Conservation (phyloP, 73 alveolate genomes). For the Tetrahymena borealis region DNA sequence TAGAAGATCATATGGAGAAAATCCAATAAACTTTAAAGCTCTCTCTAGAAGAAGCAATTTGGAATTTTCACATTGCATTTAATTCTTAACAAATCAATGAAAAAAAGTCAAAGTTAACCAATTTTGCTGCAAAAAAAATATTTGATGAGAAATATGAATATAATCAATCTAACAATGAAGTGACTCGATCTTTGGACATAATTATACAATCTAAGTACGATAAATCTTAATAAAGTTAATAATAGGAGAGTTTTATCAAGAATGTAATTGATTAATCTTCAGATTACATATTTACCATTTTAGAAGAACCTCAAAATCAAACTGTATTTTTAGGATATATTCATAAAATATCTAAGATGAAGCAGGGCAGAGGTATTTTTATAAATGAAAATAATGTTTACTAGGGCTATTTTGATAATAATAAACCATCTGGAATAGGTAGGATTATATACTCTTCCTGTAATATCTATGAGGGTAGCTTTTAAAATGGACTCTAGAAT, state of each 20-base stretch:
- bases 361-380: background rate
- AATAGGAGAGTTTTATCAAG: background rate
- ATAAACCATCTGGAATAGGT: background rate
- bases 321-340: background rate
- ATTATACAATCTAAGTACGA: background rate
- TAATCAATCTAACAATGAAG: background rate
- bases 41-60: background rate
- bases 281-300: background rate
- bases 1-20: background rate
- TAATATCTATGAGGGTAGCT: background rate
- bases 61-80: background rate
- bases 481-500: constrained; percentile 30
- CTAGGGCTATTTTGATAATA: background rate
- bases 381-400: background rate
- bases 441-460: background rate
- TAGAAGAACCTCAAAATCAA: background rate
- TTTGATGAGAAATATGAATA: background rate
- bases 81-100: background rate
- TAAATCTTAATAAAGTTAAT: background rate
- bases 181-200: background rate
- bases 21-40: background rate
- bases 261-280: background rate
- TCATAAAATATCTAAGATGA: background rate
- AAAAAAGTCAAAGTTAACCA: background rate
- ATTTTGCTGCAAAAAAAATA: background rate